These are phyloP conservation scores for Tricladium varicosporioides DNA, from an alignment of 2,329 filamentous ascomycete species.

Conservation along the genomic window DNA sequence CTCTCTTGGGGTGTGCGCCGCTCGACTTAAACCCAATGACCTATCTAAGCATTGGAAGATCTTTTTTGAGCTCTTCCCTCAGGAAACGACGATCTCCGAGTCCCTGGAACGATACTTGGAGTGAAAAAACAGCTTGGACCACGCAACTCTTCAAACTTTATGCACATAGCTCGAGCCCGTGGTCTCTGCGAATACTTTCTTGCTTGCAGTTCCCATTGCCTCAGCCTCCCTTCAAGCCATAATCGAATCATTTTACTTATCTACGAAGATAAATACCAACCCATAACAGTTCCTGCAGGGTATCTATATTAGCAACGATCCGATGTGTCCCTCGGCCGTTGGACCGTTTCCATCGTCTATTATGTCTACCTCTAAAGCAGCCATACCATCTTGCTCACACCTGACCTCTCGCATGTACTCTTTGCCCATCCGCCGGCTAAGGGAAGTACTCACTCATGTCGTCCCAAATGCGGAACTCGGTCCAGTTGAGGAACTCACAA, in stretches of 20 bases:
- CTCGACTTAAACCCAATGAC: background rate
- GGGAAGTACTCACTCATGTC: constrained; percentile 30
- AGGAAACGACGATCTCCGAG: background rate
- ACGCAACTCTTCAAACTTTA: background rate
- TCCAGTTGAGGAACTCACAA: constrained; percentile 31
- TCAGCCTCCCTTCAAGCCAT: background rate
- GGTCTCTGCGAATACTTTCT: background rate
- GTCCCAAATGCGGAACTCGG: constrained; percentile 27
- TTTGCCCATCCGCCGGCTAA: constrained; percentile 30
- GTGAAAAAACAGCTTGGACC: background rate
- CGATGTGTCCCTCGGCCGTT: background rate
- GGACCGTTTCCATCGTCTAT: background rate
- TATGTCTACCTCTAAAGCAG: constrained; percentile 27
- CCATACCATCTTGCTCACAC: constrained; percentile 23
- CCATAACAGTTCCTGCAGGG: background rate
- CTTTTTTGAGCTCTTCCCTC: background rate
- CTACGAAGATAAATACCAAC: too few relatives aligned
- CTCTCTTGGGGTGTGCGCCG: background rate
- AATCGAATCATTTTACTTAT: background rate
- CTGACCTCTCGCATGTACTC: constrained; percentile 32
- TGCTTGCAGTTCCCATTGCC: background rate
- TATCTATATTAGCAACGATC: background rate
- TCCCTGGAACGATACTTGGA: background rate
- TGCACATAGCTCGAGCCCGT: background rate
- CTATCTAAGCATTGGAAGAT: background rate